Evolutionary conservation across 768 basidiomycete genomes (phyloP).

Genomic region (Melanogaster broomeanus): DNA sequence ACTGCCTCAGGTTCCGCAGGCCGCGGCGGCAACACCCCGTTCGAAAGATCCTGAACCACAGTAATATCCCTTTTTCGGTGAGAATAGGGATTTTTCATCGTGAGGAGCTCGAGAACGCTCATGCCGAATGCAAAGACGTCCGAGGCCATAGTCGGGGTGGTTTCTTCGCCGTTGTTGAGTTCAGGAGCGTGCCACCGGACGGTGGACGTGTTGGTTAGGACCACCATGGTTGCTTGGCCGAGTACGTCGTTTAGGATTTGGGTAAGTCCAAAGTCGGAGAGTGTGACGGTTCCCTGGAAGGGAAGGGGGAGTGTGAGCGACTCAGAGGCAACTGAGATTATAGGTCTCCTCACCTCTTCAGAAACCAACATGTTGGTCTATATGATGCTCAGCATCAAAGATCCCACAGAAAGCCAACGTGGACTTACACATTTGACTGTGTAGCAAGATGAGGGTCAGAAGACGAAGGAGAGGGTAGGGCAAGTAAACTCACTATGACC

Average conservation of each 20-base stretch:
- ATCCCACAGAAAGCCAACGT: not conserved
- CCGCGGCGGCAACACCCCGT: slow-evolving; percentile 41
- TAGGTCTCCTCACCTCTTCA: slow-evolving; percentile 36
- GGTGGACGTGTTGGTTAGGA: slow-evolving; percentile 46
- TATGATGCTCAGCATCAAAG: slow-evolving; percentile 6
- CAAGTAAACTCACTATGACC: slow-evolving; percentile 53
- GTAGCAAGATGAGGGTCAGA: slow-evolving; percentile 5
- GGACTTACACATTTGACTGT: slow-evolving; percentile 62
- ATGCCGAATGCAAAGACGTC: slow-evolving; percentile 64
- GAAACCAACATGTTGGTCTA: slow-evolving; percentile 64
- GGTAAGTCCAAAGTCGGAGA: slow-evolving; percentile 67
- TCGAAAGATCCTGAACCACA: slow-evolving; percentile 48
- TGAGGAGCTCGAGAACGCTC: slow-evolving; percentile 60
- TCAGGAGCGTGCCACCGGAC: slow-evolving; percentile 67
- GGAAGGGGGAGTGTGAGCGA: not conserved
- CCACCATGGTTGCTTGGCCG: slow-evolving; percentile 46
- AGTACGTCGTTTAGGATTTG: slow-evolving; percentile 61
- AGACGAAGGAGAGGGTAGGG: not conserved
- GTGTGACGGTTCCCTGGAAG: slow-evolving; percentile 50
- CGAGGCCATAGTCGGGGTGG: slow-evolving; percentile 45
- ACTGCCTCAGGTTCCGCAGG: slow-evolving; percentile 38
- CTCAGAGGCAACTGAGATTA: not conserved
- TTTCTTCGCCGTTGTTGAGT: slow-evolving; percentile 45
- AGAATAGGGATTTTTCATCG: slow-evolving; percentile 50
- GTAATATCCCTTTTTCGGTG: slow-evolving; percentile 50